Percentiles rank a stretch among this genome's conserved stretches.
phyloP scores from a whole-genome alignment of 2,329 filamentous ascomycete species.

The Beauveria asiatica region DNA sequence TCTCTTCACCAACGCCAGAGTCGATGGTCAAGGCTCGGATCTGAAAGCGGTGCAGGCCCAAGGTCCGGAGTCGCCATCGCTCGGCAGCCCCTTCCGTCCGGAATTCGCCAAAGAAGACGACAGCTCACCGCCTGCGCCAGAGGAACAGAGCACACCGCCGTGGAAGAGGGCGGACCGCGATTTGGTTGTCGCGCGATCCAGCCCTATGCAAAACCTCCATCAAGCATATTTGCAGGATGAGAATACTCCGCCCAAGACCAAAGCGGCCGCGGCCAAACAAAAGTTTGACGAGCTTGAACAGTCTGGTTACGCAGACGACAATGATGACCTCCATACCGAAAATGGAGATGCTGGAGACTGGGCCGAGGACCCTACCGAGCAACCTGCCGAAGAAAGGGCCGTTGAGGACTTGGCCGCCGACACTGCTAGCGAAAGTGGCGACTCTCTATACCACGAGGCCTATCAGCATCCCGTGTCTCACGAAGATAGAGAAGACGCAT shows the following conservation, averaged over 20 bases:
- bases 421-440: constrained; percentile 53
- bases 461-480: constrained; percentile 60
- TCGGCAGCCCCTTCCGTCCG: constrained; percentile 10
- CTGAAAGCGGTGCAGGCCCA: constrained; percentile 11
- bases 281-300: constrained; percentile 21
- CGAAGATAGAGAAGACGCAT: constrained; percentile 88
- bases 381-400: background rate
- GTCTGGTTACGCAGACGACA: constrained; percentile 19
- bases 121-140: background rate
- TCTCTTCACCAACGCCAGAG: constrained; percentile 63
- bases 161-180: background rate
- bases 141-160: background rate
- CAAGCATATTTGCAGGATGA: constrained; percentile 12
- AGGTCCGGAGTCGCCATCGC: constrained; percentile 10
- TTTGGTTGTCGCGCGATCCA: constrained; percentile 3
- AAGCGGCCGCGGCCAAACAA: constrained; percentile 16
- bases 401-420: constrained; percentile 21
- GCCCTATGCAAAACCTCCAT: constrained; percentile 11
- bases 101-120: constrained; percentile 10
- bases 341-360: constrained; percentile 15
- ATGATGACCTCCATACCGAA: constrained; percentile 32
- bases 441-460: constrained; percentile 55
- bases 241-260: background rate
- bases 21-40: constrained; percentile 22
- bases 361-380: background rate